A percentile compares a stretch with the other conserved stretches of the same genome.
Evolutionary conservation across 495 filamentous ascomycete species (phyloP).

Genomic region (Annulohypoxylon maeteangense): DNA sequence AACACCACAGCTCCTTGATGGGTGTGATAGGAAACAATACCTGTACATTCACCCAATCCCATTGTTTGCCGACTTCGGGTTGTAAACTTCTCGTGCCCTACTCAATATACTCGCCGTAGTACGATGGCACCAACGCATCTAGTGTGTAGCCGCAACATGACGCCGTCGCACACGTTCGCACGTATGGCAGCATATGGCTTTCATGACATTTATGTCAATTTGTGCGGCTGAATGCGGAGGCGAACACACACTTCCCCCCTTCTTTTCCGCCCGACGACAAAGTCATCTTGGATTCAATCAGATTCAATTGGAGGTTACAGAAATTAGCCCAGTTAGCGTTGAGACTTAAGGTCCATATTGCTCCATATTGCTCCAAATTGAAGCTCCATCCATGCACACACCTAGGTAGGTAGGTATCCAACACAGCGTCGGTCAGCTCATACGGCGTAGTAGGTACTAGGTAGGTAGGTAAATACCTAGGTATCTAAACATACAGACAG

Average conservation of each 20-base stretch:
- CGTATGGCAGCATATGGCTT: constrained; percentile 4
- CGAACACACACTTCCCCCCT: not conserved
- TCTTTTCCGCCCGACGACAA: not conserved
- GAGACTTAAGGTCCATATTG: not conserved
- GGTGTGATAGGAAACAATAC: not conserved
- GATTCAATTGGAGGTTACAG: not conserved
- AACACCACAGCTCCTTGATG: not conserved
- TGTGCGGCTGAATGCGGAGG: constrained; percentile 25
- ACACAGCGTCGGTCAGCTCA: constrained; percentile 12
- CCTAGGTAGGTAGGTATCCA: not conserved
- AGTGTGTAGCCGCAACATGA: constrained; percentile 6
- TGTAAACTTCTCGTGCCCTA: not conserved
- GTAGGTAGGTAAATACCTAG: not conserved
- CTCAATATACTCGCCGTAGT: not conserved
- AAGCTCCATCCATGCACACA: not conserved
- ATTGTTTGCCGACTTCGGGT: not conserved
- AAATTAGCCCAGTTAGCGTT: not conserved
- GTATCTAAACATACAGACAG: not conserved
- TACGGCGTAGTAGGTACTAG: too few relatives aligned
- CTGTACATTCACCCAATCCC: not conserved
- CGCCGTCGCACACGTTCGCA: not conserved
- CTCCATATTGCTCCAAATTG: not conserved
- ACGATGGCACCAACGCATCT: constrained; percentile 6
- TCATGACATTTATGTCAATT: not conserved
- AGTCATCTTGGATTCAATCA: not conserved